A percentile compares a stretch with the other conserved stretches of the same genome.
phyloP scores from a whole-genome alignment of 306 rosid species.

The Prunus mume region DNA sequence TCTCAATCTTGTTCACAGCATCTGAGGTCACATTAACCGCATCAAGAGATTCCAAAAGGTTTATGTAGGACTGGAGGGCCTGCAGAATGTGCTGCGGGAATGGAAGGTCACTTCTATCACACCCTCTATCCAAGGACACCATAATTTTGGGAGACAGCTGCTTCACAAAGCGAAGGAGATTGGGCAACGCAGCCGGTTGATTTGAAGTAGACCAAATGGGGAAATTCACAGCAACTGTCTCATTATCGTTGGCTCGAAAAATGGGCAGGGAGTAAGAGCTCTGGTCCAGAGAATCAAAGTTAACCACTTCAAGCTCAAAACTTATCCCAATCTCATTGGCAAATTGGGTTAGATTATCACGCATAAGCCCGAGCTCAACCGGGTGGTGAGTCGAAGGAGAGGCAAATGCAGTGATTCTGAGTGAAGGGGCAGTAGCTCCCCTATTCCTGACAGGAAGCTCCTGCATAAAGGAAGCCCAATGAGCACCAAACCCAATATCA shows the following conservation, averaged over 20 bases:
- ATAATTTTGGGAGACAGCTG: conserved; percentile 44
- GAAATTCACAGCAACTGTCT: conserved; percentile 42
- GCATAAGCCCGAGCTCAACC: conserved; percentile 36
- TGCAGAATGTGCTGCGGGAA: conserved; percentile 45
- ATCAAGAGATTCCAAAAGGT: conserved; percentile 42
- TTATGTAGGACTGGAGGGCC: conserved; percentile 40
- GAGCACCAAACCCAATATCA: conserved; percentile 50
- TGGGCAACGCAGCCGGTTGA: conserved; percentile 37
- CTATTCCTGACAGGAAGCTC: conserved; percentile 36
- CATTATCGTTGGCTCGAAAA: conserved; percentile 23
- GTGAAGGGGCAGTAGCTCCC: conserved; percentile 20
- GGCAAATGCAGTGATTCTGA: conserved; percentile 47
- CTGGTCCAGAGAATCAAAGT: conserved; percentile 34
- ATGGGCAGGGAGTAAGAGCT: conserved; percentile 31
- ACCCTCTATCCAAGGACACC: conserved; percentile 43
- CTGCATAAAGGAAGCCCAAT: conserved; percentile 53
- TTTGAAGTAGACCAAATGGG: conserved; percentile 38
- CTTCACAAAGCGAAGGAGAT: conserved; percentile 35
- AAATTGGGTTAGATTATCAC: conserved; percentile 40
- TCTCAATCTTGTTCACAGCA: conserved; percentile 41
- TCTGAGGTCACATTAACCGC: conserved; percentile 34
- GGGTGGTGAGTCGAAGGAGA: conserved; percentile 41
- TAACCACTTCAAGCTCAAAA: conserved; percentile 43
- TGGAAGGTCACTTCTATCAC: conserved; percentile 40
- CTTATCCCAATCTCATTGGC: conserved; percentile 38